Conservation (phyloP, 768 basidiomycete genomes). For the Mycena belliarum region DNA sequence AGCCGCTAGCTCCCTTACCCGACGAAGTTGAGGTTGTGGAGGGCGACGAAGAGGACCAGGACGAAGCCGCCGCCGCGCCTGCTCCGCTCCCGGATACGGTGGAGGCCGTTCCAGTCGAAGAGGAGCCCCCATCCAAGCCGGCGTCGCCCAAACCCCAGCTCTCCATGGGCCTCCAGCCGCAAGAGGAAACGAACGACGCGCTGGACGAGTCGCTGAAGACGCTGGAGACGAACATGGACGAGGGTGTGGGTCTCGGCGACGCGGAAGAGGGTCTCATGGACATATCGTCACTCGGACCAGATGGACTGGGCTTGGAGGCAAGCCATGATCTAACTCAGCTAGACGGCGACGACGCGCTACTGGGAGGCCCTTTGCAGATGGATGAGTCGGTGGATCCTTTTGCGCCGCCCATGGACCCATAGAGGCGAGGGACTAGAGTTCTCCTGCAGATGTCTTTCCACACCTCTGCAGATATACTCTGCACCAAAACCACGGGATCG, state of each 20-base stretch:
- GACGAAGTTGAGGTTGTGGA: constrained; percentile 77
- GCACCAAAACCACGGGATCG: too few relatives aligned
- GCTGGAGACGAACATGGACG: constrained; percentile 47
- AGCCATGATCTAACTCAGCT: constrained; percentile 59
- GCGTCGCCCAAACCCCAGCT: constrained; percentile 70
- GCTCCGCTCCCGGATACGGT: constrained; percentile 32
- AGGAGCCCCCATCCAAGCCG: constrained; percentile 60
- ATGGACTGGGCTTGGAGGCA: constrained; percentile 58
- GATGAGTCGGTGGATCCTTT: constrained; percentile 66
- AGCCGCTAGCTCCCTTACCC: constrained; percentile 79
- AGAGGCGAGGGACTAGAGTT: neutral
- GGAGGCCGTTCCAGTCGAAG: constrained; percentile 35
- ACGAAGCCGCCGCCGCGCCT: constrained; percentile 50
- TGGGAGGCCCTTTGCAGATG: constrained; percentile 59
- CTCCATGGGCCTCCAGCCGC: constrained; percentile 48
- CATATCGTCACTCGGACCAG: constrained; percentile 64
- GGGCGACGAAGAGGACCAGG: constrained; percentile 62
- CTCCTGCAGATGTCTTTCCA: too few relatives aligned
- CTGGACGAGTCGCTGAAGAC: constrained; percentile 61
- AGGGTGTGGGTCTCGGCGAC: constrained; percentile 37
- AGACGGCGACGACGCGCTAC: constrained; percentile 49
- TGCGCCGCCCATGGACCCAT: constrained; percentile 19
- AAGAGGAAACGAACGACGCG: constrained; percentile 41
- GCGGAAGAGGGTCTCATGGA: constrained; percentile 54
- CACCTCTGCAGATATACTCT: neutral